These are phyloP conservation scores for Gremmenia infestans DNA, from an alignment of 2,329 filamentous ascomycete genomes.

Conservation along the genomic window DNA sequence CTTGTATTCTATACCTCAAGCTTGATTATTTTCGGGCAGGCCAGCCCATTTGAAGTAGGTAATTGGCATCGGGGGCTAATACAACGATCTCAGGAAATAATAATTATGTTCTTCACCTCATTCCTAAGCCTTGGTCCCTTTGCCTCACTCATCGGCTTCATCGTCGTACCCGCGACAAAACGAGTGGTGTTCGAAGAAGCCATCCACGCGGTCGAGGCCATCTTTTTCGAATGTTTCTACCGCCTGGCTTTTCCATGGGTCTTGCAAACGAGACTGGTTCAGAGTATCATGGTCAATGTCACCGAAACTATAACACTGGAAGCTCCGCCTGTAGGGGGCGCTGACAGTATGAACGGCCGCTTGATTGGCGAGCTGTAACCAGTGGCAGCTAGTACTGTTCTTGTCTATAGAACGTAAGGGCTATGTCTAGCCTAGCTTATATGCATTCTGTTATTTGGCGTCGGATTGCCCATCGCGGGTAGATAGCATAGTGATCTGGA, in stretches of 20 bases:
- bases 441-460: no score
- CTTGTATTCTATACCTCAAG: neutral
- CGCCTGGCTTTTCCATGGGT: neutral
- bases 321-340: neutral
- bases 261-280: neutral
- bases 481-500: no score
- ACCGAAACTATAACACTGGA: neutral
- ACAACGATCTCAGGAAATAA: neutral
- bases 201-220: neutral
- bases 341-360: neutral
- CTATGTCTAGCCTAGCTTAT: no score
- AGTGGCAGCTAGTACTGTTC: no score
- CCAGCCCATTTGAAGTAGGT: neutral
- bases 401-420: no score
- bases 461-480: no score
- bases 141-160: slow-evolving; percentile 1
- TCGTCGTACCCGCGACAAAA: slow-evolving; percentile 3
- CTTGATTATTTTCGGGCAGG: neutral
- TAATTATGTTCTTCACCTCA: neutral
- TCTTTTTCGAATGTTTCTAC: neutral
- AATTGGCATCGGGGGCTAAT: neutral
- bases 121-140: neutral
- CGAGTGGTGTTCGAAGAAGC: neutral
- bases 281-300: neutral
- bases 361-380: neutral